Evolutionary conservation across 495 filamentous ascomycete genomes (phyloP).

Genomic region (Neurospora discreta): DNA sequence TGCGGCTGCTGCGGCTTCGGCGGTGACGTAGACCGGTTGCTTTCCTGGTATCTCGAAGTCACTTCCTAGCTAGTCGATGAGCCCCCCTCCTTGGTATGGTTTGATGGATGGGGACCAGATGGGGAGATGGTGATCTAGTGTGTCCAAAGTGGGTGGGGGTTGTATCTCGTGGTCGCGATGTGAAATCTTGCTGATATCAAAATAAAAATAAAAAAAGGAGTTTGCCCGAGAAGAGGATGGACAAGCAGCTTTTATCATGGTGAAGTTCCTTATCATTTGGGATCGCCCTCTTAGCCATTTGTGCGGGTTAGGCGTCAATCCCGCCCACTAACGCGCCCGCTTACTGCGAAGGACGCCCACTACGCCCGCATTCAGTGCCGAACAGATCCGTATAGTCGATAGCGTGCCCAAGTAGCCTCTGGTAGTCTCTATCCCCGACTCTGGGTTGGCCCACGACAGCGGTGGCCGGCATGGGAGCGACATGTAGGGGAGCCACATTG

Average conservation of each 20-base stretch:
- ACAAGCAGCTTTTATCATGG: neutral
- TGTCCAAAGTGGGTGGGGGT: neutral
- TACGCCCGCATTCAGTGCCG: neutral
- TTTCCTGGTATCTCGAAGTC: neutral
- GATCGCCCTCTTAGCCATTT: neutral
- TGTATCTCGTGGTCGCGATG: neutral
- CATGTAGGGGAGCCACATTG: neutral
- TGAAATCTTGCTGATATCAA: neutral
- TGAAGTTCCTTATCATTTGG: neutral
- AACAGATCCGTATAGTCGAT: neutral
- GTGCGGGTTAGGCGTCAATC: neutral
- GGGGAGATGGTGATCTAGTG: neutral
- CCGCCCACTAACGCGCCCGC: neutral
- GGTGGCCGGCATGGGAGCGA: neutral
- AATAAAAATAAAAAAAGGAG: neutral
- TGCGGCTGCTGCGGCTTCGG: neutral
- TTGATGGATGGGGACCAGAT: neutral
- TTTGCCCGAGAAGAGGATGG: neutral
- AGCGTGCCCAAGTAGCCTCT: neutral
- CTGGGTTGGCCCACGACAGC: neutral
- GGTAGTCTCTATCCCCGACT: neutral
- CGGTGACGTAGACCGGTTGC: neutral
- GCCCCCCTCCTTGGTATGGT: neutral
- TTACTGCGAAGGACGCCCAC: neutral
- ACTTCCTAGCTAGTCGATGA: neutral